These are phyloP conservation scores for Phytophthora pseudosyringae DNA, from an alignment of 352 stramenopile species.

Conservation along the genomic window DNA sequence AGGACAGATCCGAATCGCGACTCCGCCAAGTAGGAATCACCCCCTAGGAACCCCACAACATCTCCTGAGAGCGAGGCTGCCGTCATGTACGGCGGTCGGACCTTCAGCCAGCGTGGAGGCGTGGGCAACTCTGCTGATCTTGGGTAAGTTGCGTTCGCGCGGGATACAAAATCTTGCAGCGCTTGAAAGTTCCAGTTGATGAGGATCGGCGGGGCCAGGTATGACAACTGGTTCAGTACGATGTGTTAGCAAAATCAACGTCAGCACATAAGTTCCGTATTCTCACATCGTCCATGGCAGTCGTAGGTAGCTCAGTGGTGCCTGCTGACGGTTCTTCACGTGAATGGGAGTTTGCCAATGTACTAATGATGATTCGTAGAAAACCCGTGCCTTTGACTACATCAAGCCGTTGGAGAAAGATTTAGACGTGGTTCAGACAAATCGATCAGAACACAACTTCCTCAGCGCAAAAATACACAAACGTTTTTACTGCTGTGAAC, in stretches of 20 bases:
- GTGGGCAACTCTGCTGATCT: slow-evolving; percentile 1
- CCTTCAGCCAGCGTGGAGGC: slow-evolving; percentile 2
- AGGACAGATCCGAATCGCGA: neutral
- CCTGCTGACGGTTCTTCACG: no score
- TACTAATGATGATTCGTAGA: no score
- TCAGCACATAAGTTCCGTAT: neutral
- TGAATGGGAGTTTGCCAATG: no score
- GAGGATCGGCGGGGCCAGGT: neutral
- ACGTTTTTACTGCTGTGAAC: neutral
- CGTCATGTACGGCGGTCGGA: slow-evolving; percentile 4
- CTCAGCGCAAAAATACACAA: no score
- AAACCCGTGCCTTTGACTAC: no score
- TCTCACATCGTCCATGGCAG: neutral
- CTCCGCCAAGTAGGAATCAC: neutral
- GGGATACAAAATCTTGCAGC: slow-evolving; percentile 1
- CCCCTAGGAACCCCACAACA: neutral
- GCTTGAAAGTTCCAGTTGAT: slow-evolving; percentile 10
- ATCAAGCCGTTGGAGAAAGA: no score
- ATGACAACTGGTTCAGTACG: neutral
- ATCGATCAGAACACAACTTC: no score
- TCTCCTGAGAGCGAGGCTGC: neutral
- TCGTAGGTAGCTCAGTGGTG: no score
- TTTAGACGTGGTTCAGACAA: no score
- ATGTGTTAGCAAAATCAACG: neutral
- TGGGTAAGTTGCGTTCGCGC: neutral